These are phyloP conservation scores for Fusarium cicatricum DNA, from an alignment of 2,329 filamentous ascomycete species.

Conservation along the genomic window DNA sequence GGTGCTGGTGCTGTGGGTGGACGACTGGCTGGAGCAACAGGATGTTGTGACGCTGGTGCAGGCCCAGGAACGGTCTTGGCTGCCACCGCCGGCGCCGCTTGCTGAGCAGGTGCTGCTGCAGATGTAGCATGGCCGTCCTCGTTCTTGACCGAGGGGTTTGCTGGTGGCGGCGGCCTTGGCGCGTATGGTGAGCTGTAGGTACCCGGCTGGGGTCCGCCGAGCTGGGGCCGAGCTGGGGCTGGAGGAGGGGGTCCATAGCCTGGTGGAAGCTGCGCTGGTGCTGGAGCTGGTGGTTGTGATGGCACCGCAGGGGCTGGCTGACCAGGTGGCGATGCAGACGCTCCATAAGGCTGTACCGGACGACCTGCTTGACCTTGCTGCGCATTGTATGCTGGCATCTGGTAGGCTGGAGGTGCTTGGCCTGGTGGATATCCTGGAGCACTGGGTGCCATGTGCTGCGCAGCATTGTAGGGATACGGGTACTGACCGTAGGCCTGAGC, in stretches of 20 bases:
- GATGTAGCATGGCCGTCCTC: constrained; percentile 40
- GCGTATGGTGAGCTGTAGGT: constrained; percentile 51
- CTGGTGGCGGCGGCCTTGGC: constrained; percentile 44
- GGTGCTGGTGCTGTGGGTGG: constrained; percentile 40
- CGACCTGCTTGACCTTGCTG: constrained; percentile 43
- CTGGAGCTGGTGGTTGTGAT: constrained; percentile 46
- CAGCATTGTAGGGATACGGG: constrained; percentile 46
- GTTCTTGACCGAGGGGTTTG: constrained; percentile 40
- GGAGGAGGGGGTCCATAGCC: constrained; percentile 47
- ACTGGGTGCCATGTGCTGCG: constrained; percentile 47
- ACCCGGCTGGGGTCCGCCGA: constrained; percentile 44
- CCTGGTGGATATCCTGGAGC: constrained; percentile 46
- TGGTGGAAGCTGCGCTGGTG: constrained; percentile 46
- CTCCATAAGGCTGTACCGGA: constrained; percentile 44
- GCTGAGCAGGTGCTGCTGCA: constrained; percentile 17
- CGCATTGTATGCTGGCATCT: constrained; percentile 45
- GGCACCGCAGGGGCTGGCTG: constrained; percentile 36
- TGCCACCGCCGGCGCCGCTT: constrained; percentile 21
- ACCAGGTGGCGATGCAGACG: constrained; percentile 41
- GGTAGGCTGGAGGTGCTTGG: constrained; percentile 48
- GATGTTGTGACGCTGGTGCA: constrained; percentile 22
- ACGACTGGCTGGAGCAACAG: constrained; percentile 29
- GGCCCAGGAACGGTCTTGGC: constrained; percentile 34
- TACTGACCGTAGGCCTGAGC: constrained; percentile 51
- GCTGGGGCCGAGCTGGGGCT: constrained; percentile 46